Evolutionary conservation across 2,329 filamentous ascomycete species (phyloP), one percentile per base, ranked within the genome.

Genomic region (Rutstroemia sp.): DNA sequence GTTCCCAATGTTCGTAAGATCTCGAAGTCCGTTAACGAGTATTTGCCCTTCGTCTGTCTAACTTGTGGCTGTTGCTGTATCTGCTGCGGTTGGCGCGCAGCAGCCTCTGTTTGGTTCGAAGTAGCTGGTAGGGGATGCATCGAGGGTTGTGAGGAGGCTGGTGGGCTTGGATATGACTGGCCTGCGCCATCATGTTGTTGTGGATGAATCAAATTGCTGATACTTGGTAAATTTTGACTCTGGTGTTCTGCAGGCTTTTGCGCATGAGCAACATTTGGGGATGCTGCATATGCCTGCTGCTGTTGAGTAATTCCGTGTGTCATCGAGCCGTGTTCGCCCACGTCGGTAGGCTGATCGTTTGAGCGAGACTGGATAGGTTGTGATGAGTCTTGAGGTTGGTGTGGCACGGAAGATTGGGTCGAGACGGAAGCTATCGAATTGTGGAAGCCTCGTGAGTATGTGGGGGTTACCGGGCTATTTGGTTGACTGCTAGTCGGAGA

Each of bases 11-110:
- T 99, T 66, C 94, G 83, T 75, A 92, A 82, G 63, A 99, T 86
- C 60, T 86, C 80, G 69, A 99, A 99, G 75, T 99, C 94, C 58
- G 78, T 80, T 63, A 99, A 81, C 44, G 91, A 92, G 75, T 99
- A 99, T 80, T 97, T 97, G 63, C 94, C 94, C 78, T 96, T 96
- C 61, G 92, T 96, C 69, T 89, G 83, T 66, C 92, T 77, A 51
- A 74, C 69, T 63, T 61, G 59, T 19, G 63, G 56, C n/a, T 60
- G 57, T 38, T 61, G 49, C 21, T 57, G 58, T 40, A 55, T 34
- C 57, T 58, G 59, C 34, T 51, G 47, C 57, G 53, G 51, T 25
- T 48, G 53, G 36, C 57, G 56, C 6, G 56, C 21, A 46, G 56
- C 21, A 46, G 54, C 50, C 27, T 51, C 54, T 42, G 51, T 30